These are phyloP conservation scores for Boechera retrofracta DNA, from an alignment of 345 rosid genomes.

Conservation along the genomic window DNA sequence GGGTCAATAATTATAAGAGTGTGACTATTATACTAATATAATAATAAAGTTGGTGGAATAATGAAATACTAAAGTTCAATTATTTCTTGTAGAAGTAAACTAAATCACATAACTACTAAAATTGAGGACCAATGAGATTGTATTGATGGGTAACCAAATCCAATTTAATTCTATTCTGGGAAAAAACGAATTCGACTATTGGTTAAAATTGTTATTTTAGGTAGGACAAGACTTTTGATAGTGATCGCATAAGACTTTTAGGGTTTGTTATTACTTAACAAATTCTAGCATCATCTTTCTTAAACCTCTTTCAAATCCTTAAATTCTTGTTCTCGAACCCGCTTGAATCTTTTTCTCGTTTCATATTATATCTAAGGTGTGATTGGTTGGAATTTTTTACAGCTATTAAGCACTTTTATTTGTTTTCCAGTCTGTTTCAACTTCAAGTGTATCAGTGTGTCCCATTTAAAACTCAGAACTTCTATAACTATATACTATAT, in stretches of 20 bases:
- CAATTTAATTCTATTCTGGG: conserved; percentile 34
- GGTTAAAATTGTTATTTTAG: conserved; percentile 33
- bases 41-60: conserved; percentile 33
- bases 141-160: conserved; percentile 43
- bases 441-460: background rate
- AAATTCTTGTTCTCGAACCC: conserved; percentile 31
- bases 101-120: conserved; percentile 29
- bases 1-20: conserved; percentile 15
- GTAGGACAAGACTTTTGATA: conserved; percentile 41
- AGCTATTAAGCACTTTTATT: background rate
- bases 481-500: background rate
- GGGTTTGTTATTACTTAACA: conserved; percentile 35
- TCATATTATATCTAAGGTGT: conserved; percentile 7
- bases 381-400: background rate
- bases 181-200: background rate
- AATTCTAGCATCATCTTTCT: conserved; percentile 37
- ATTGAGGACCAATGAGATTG: conserved; percentile 36
- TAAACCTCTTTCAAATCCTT: conserved; percentile 27
- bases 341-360: conserved; percentile 20
- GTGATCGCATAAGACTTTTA: conserved; percentile 43
- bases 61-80: conserved; percentile 23
- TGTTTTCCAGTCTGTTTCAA: background rate
- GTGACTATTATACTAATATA: conserved; percentile 20
- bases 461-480: background rate
- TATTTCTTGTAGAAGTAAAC: conserved; percentile 34